Evolutionary conservation across 352 stramenopile species (phyloP).

Genomic region (Pythium volutum): DNA sequence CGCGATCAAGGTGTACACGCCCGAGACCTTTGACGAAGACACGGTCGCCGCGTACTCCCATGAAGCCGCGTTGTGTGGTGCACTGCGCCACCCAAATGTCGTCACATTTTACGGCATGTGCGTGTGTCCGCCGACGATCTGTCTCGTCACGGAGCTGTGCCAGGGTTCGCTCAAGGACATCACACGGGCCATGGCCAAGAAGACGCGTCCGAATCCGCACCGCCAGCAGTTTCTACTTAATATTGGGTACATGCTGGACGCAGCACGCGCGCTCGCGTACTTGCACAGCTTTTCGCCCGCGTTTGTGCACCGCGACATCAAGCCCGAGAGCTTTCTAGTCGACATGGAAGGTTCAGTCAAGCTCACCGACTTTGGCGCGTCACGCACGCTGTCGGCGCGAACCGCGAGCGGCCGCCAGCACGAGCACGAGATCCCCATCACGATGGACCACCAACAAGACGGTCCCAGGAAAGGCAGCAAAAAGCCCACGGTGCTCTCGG

Average conservation of each 20-base stretch:
- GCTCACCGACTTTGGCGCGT: conserved; percentile 62
- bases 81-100: conserved; percentile 44
- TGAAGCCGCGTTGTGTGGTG: conserved; percentile 41
- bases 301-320: conserved; percentile 55
- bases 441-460: not conserved
- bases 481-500: not conserved
- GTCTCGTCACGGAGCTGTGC: conserved; percentile 52
- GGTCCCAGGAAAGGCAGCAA: conserved; percentile 13
- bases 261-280: conserved; percentile 40
- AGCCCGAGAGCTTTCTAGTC: conserved; percentile 63
- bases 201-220: not conserved
- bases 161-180: conserved; percentile 37
- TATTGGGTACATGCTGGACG: conserved; percentile 46
- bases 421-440: conserved; percentile 6
- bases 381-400: conserved; percentile 24
- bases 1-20: conserved; percentile 64
- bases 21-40: conserved; percentile 40
- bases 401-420: conserved; percentile 12
- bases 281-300: conserved; percentile 49
- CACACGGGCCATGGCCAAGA: conserved; percentile 13
- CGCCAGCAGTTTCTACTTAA: conserved; percentile 34
- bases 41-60: conserved; percentile 42
- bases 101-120: conserved; percentile 52
- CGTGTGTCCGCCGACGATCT: conserved; percentile 52
- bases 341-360: conserved; percentile 35